Evolutionary conservation across 2,329 filamentous ascomycete species (phyloP), one percentile per base, ranked within the genome.

Genomic region (Neopestalotiopsis rosae): DNA sequence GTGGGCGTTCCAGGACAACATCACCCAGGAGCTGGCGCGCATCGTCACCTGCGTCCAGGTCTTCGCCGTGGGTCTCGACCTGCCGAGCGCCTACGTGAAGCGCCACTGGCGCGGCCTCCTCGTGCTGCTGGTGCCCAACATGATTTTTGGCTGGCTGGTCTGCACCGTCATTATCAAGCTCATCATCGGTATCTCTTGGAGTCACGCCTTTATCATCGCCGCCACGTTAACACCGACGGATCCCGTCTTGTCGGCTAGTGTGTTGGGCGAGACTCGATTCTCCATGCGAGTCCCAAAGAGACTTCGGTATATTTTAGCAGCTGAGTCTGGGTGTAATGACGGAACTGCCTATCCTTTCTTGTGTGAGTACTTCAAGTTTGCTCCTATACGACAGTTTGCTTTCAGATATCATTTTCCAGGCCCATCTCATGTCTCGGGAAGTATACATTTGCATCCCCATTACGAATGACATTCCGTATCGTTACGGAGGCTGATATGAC

Each of bases 271-370:
- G 74, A 88, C 88, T 0, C 86, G 87, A 0, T 90, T 91, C 72
- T 84, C 89, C 73, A 89, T 88, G 69, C 90, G 85, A 68, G 88
- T 91, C 1, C 81, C 85, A 9, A 83, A 88, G 1, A 81, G 84
- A 3, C 79, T 91, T 3, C 84, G 88, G 38, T 87, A 90, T 71
- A 86, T 90, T 67, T 90, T 91, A 28, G 89, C 88, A 0, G 84
- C 88, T 1, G 89, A 91, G 71, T 88, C 87, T 3, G 89, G 89
- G 5, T 85, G 85, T 2, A 90, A 90, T 70, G 89, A 91, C 70
- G 88, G 89, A 0, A 88, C 91, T 49, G 88, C 86, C 0, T 90
- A 90, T 64, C 88, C 88, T 0, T 90, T 90, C 67, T 80, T 91
- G 3, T 84, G 34, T 38, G 10, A 38, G 34, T 38, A 38, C 1